Evolutionary conservation across 139 green algal genomes (phyloP).

Genomic region (Monoraphidium neglectum): DNA sequence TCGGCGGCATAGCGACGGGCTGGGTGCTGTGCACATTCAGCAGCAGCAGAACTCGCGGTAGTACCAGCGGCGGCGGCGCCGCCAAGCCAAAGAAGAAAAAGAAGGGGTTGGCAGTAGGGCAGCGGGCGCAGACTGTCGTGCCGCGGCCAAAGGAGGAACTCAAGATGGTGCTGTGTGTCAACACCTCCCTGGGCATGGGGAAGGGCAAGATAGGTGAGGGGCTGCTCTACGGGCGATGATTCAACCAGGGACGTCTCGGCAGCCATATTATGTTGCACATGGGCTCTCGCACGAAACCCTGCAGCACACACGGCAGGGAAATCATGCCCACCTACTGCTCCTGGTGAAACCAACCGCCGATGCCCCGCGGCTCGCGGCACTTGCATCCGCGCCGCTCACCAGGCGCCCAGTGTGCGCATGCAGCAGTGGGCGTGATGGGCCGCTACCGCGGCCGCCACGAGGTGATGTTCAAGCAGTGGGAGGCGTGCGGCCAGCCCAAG

Average conservation of each 20-base stretch:
- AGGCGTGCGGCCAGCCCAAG: constrained; percentile 75
- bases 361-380: not conserved
- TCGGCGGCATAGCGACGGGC: no score
- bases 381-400: not conserved
- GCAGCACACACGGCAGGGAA: not conserved
- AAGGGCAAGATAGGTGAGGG: constrained; percentile 76
- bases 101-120: no score
- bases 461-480: constrained; percentile 64
- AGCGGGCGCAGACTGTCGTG: no score
- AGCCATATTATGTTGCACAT: no score
- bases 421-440: constrained; percentile 73
- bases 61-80: no score
- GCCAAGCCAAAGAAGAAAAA: no score
- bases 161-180: constrained; percentile 67
- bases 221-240: not conserved
- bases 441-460: constrained; percentile 35
- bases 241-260: not conserved
- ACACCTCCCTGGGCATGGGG: constrained; percentile 72
- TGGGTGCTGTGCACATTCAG: no score
- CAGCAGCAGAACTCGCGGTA: no score
- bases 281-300: no score
- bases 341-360: not conserved
- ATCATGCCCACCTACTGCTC: not conserved
- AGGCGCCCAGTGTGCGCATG: constrained; percentile 86
- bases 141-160: no score